Evolutionary conservation across 1,284 basidiomycete species (phyloP).

Genomic region (Coniferiporia weirii): DNA sequence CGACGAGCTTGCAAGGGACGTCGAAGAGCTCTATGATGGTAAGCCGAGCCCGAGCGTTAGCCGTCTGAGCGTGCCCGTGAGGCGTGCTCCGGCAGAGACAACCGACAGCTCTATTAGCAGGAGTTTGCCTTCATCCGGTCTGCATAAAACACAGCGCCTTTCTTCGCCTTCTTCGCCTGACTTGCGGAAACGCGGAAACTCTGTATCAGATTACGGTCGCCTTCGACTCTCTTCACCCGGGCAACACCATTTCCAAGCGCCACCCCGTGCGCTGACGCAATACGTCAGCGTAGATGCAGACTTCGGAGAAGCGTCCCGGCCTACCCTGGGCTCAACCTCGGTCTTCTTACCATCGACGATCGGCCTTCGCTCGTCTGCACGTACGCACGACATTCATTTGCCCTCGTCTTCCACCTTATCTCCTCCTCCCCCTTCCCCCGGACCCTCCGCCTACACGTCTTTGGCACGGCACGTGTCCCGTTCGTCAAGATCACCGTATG

Average conservation of each 20-base stretch:
- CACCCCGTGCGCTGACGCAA: conserved; percentile 70
- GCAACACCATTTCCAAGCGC: conserved; percentile 18
- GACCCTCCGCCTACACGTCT: conserved; percentile 14
- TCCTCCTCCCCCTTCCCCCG: conserved; percentile 9
- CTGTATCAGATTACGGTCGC: conserved; percentile 19
- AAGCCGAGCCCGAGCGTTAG: conserved; percentile 19
- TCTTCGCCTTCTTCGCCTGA: conserved; percentile 12
- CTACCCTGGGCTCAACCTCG: conserved; percentile 42
- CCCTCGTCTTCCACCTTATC: conserved; percentile 12
- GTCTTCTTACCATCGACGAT: conserved; percentile 66
- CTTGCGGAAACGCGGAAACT: conserved; percentile 10
- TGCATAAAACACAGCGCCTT: conserved; percentile 17
- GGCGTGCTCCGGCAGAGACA: neutral
- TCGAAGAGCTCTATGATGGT: conserved; percentile 48
- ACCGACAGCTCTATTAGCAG: conserved; percentile 39
- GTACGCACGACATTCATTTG: conserved; percentile 11
- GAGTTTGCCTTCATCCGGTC: conserved; percentile 43
- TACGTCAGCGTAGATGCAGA: conserved; percentile 37
- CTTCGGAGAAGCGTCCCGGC: conserved; percentile 30
- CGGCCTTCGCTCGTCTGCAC: conserved; percentile 46
- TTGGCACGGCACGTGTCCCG: conserved; percentile 9
- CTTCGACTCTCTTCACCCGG: conserved; percentile 24
- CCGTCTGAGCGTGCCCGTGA: conserved; percentile 9
- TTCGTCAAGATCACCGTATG: conserved; percentile 17
- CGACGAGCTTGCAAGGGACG: conserved; percentile 55